Percentiles rank a stretch among this genome's conserved stretches.
Conservation (phyloP, 1,284 basidiomycete species). For the Ustilago cynodontis region DNA sequence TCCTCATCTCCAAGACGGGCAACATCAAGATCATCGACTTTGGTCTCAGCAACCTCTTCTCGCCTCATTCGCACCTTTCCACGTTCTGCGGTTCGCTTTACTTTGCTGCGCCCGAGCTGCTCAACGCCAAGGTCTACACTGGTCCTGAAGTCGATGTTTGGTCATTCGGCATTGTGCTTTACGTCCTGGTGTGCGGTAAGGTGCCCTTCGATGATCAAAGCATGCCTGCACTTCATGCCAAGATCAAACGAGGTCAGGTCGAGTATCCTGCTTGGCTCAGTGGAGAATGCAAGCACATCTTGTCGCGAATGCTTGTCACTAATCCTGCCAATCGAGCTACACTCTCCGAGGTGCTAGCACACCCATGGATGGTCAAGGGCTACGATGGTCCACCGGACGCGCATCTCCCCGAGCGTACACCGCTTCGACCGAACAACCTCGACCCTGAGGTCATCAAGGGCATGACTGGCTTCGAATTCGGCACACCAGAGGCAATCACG, state of each 20-base stretch:
- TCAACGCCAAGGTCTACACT: constrained; percentile 95
- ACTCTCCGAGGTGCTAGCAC: constrained; percentile 85
- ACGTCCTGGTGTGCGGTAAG: constrained; percentile 96
- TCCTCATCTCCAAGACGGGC: constrained; percentile 96
- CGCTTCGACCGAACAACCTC: constrained; percentile 86
- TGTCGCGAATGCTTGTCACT: constrained; percentile 95
- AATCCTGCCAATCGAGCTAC: constrained; percentile 87
- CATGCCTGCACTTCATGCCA: constrained; percentile 98
- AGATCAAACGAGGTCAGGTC: constrained; percentile 96
- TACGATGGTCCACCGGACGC: constrained; percentile 83
- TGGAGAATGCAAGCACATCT: constrained; percentile 91
- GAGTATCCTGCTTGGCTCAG: constrained; percentile 98
- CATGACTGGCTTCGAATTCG: constrained; percentile 98
- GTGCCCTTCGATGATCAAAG: constrained; percentile 99
- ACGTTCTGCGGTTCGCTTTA: constrained; percentile 98
- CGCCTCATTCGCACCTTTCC: constrained; percentile 83
- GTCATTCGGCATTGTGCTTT: constrained; percentile 98
- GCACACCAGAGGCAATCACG: constrained; percentile 86
- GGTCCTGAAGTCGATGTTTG: constrained; percentile 98
- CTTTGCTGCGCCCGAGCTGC: constrained; percentile 95
- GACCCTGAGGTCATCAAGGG: constrained; percentile 86
- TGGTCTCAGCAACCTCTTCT: constrained; percentile 95
- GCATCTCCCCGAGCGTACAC: constrained; percentile 88
- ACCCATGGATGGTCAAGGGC: constrained; percentile 95
- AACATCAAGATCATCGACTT: constrained; percentile 99